Percentiles rank a stretch among this genome's conserved stretches.
Conservation (phyloP, 352 stramenopile genomes). For the Saprolegnia diclina region DNA sequence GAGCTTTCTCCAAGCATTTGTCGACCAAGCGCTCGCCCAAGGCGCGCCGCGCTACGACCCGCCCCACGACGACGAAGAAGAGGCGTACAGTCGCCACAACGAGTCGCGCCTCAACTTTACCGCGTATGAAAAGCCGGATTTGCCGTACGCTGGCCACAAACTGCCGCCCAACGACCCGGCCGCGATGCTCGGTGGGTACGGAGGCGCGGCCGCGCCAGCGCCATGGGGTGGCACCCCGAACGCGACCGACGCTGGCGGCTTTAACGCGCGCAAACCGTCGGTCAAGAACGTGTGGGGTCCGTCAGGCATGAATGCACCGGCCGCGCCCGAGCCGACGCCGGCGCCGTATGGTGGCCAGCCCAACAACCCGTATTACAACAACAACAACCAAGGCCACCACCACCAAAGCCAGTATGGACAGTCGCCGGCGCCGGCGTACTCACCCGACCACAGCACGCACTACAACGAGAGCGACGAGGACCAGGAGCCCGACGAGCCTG, state of each 20-base stretch:
- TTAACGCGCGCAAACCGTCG: slow-evolving; percentile 45
- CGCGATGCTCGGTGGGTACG: slow-evolving; percentile 26
- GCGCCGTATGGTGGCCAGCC: slow-evolving; percentile 12
- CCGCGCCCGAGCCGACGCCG: slow-evolving; percentile 25
- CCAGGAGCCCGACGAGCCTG: slow-evolving; percentile 47
- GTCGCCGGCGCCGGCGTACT: slow-evolving; percentile 22
- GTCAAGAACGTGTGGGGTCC: slow-evolving; percentile 85
- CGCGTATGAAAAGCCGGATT: slow-evolving; percentile 87
- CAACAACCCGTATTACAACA: slow-evolving; percentile 38
- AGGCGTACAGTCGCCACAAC: slow-evolving; percentile 19
- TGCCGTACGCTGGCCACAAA: slow-evolving; percentile 70
- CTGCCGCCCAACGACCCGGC: slow-evolving; percentile 49
- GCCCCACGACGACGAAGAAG: slow-evolving; percentile 93
- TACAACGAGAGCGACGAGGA: slow-evolving; percentile 36
- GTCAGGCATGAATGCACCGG: slow-evolving; percentile 53
- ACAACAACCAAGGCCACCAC: slow-evolving; percentile 31
- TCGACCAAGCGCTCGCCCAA: slow-evolving; percentile 87
- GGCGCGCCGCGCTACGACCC: slow-evolving; percentile 93
- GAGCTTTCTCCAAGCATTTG: slow-evolving; percentile 92
- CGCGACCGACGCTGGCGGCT: slow-evolving; percentile 36
- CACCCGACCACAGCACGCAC: slow-evolving; percentile 28
- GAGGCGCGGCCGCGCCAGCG: slow-evolving; percentile 29
- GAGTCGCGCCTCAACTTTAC: slow-evolving; percentile 80
- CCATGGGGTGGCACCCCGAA: slow-evolving; percentile 36
- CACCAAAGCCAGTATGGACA: slow-evolving; percentile 17